These are phyloP conservation scores for Paramecium octaurelia DNA, from an alignment of 73 alveolate species.

Conservation along the genomic window DNA sequence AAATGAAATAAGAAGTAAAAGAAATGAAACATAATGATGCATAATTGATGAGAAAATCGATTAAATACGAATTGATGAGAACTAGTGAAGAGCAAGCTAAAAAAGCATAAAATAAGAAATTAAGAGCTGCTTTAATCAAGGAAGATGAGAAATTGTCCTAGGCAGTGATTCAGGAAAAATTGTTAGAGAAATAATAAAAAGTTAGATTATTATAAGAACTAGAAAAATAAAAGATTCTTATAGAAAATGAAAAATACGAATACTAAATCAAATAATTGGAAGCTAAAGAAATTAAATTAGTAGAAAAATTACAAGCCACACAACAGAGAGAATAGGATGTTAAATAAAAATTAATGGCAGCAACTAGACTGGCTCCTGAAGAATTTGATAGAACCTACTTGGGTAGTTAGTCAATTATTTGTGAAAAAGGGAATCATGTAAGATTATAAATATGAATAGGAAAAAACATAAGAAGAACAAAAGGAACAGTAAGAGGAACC, in stretches of 20 bases:
- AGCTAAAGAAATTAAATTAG: background rate
- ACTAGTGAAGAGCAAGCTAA: background rate
- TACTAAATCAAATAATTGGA: background rate
- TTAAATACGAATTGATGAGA: background rate
- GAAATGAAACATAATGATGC: conserved; percentile 35
- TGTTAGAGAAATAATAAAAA: background rate
- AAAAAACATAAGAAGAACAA: background rate
- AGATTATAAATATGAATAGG: background rate
- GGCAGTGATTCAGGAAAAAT: background rate
- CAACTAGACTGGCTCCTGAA: conserved; percentile 26
- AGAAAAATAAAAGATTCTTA: conserved; percentile 14
- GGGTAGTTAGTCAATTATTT: background rate
- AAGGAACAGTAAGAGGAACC: background rate
- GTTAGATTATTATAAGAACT: background rate
- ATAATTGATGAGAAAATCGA: background rate
- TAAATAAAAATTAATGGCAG: background rate
- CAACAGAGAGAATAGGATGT: background rate
- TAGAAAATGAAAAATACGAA: background rate
- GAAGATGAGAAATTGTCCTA: conserved; percentile 13
- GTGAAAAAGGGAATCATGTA: background rate
- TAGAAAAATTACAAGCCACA: conserved; percentile 3
- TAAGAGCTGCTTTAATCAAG: background rate
- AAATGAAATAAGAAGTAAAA: background rate
- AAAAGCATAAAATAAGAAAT: background rate
- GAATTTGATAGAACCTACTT: background rate